Evolutionary conservation across 768 basidiomycete species (phyloP), one percentile per base, ranked within the genome.

Genomic region (Tulasnella sp.): DNA sequence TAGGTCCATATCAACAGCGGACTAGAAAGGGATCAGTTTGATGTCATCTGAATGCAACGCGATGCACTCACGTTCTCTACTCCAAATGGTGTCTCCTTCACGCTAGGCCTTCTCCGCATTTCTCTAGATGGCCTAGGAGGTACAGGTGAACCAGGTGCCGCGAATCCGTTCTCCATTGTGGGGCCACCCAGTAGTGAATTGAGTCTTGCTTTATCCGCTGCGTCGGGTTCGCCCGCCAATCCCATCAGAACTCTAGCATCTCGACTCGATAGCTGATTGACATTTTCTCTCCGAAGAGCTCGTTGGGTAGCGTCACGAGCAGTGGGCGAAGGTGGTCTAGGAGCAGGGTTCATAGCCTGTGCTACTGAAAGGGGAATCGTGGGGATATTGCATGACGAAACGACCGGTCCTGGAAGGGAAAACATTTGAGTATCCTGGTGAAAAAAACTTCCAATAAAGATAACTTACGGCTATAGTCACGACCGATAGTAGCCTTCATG

Each of bases 401-500:
- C 79, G 44, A 98, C 92, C 22, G 91, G 86, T 60, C 82, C 93
- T 91, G 60, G 28, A 44, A 40, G 48, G 34, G 32, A 27, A 34
- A 12, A 46, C 61, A 31, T 33, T 45, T 29, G 39, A 44, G 15
- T n/a, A 48, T 19, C 20, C 4, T n/a, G 13, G 22, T n/a, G 15
- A 15, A 16, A 4, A 4, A 1, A 4, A 9, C 13, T 10, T 4
- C 4, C 2, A 28, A 33, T 5, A 37, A 4, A 4, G 15, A 28
- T 20, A 33, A 71, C 82, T 33, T 60, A 92, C 90, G 83, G 7
- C 82, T 75, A 62, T 92, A 96, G 63, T 98, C 95, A 50, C 95
- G 72, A 7, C 78, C 82, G 58, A 99, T 99, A 10, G 93, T 96
- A 2, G 93, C 89, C 64, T 98, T 99, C 89, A 98, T 96, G 58